These are phyloP conservation scores for Quercus gilva DNA, from an alignment of 306 rosid species.

Conservation along the genomic window DNA sequence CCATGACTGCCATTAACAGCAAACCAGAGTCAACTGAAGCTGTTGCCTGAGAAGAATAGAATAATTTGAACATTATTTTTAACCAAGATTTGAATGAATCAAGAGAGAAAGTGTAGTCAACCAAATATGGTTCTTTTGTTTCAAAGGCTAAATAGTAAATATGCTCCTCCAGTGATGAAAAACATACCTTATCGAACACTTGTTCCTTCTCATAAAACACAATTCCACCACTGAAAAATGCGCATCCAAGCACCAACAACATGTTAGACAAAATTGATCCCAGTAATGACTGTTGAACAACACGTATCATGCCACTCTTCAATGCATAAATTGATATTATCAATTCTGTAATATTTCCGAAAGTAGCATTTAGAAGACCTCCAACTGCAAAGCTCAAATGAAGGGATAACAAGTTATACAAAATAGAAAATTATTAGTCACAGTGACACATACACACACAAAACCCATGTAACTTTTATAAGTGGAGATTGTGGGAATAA, in stretches of 20 bases:
- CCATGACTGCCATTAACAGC: conserved; percentile 75
- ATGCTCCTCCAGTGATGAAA: neutral
- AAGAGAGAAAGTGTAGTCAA: neutral
- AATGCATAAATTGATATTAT: conserved; percentile 83
- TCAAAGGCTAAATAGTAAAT: neutral
- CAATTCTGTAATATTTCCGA: conserved; percentile 91
- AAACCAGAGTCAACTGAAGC: conserved; percentile 70
- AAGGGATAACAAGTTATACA: neutral
- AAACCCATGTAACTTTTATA: neutral
- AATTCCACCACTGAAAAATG: conserved; percentile 81
- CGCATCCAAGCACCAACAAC: conserved; percentile 93
- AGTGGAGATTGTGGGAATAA: neutral
- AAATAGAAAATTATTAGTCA: neutral
- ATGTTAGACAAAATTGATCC: conserved; percentile 88
- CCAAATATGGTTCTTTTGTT: neutral
- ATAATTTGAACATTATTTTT: neutral
- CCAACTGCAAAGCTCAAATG: conserved; percentile 54
- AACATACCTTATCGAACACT: conserved; percentile 64
- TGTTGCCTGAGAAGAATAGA: conserved; percentile 29
- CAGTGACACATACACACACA: neutral
- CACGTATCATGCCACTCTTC: conserved; percentile 66
- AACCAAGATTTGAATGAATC: neutral
- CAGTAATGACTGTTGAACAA: conserved; percentile 80
- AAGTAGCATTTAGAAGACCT: conserved; percentile 82
- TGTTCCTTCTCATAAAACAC: conserved; percentile 54